These are phyloP conservation scores for Sphaerosporella brunnea DNA, from an alignment of 495 filamentous ascomycete genomes.

Conservation along the genomic window DNA sequence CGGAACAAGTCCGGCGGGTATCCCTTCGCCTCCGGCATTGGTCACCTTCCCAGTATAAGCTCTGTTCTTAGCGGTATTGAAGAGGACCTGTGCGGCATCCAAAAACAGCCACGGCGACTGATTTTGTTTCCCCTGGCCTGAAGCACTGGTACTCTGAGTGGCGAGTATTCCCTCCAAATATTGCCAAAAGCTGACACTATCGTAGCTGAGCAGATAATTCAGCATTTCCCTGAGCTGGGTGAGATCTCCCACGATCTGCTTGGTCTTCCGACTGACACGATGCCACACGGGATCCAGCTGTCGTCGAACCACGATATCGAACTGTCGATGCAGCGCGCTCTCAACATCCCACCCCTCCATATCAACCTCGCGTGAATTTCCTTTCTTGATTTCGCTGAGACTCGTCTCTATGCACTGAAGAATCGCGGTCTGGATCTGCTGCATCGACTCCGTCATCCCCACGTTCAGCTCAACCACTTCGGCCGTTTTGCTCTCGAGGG, in stretches of 20 bases:
- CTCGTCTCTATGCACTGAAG: constrained; percentile 93
- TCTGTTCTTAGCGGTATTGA: constrained; percentile 71
- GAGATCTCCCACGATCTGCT: constrained; percentile 80
- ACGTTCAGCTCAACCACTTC: constrained; percentile 95
- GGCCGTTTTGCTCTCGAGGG: constrained; percentile 79
- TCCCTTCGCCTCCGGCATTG: constrained; percentile 28
- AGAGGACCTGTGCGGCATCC: constrained; percentile 86
- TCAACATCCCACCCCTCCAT: constrained; percentile 97
- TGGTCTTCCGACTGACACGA: constrained; percentile 82
- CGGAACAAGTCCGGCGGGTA: constrained; percentile 58
- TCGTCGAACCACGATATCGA: constrained; percentile 71
- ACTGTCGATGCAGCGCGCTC: constrained; percentile 80
- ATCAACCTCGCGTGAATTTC: constrained; percentile 62
- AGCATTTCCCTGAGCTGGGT: constrained; percentile 73
- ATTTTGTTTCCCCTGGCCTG: constrained; percentile 34
- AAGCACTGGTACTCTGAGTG: constrained; percentile 39
- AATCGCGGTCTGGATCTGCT: constrained; percentile 78
- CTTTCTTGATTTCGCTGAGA: constrained; percentile 77
- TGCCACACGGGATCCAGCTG: constrained; percentile 97
- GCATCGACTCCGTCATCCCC: constrained; percentile 91
- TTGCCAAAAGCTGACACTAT: constrained; percentile 70
- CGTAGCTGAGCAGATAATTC: constrained; percentile 63
- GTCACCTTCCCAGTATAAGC: constrained; percentile 62
- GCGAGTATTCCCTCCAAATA: constrained; percentile 89
- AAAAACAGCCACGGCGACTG: constrained; percentile 95